Conservation (phyloP, 352 stramenopile species). For the Elongisporangium prolatum region DNA sequence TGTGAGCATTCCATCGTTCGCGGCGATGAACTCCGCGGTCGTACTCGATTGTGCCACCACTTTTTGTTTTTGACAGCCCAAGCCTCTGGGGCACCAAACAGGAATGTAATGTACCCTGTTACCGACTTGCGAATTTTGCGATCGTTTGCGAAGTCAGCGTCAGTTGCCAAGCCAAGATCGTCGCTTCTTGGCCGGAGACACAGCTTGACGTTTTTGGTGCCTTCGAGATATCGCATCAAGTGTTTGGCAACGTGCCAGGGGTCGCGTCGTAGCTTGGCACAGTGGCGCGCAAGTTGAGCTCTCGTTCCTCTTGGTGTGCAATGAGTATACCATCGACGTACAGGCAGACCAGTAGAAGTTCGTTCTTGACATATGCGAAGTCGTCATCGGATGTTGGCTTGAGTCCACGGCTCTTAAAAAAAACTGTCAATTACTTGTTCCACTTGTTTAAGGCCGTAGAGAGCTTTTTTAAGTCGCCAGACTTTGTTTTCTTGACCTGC, state of each 20-base stretch:
- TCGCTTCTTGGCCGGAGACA: not conserved
- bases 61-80: slow-evolving; percentile 18
- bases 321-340: too few species aligned
- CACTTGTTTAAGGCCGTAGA: too few species aligned
- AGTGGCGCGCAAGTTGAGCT: too few species aligned
- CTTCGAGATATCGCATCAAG: not conserved
- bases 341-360: too few species aligned
- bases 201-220: not conserved
- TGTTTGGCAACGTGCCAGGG: not conserved
- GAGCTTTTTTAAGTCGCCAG: too few species aligned
- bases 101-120: slow-evolving; percentile 5
- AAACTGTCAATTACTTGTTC: too few species aligned
- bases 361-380: too few species aligned
- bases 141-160: slow-evolving; percentile 20
- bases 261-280: too few species aligned
- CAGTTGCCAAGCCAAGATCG: slow-evolving; percentile 1
- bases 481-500: too few species aligned
- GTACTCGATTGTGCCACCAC: slow-evolving; percentile 17
- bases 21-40: slow-evolving; percentile 8
- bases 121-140: slow-evolving; percentile 10
- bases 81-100: slow-evolving; percentile 10
- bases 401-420: too few species aligned
- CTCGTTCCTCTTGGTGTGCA: too few species aligned
- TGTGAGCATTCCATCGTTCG: slow-evolving; percentile 3
- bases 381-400: too few species aligned